These are phyloP conservation scores for Daphne laureola DNA, from an alignment of 441 rosid genomes.

Conservation along the genomic window DNA sequence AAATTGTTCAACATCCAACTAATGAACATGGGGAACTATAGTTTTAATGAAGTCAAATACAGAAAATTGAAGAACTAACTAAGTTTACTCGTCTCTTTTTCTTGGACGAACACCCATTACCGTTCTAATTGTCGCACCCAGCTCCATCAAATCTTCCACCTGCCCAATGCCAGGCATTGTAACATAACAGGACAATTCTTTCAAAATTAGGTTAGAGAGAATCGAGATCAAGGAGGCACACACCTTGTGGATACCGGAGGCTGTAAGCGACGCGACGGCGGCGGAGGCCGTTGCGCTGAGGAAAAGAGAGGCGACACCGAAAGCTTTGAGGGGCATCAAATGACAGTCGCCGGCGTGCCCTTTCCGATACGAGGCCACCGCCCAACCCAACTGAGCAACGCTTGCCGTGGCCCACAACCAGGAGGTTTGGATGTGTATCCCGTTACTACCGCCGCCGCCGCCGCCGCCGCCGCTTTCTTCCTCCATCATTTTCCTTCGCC, in stretches of 20 bases:
- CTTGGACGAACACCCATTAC: conserved; percentile 39
- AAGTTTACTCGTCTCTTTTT: conserved; percentile 19
- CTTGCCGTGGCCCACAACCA: conserved; percentile 57
- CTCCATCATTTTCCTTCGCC: background rate
- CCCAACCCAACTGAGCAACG: conserved; percentile 45
- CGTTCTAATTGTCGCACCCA: conserved; percentile 48
- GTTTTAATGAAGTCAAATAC: too few species aligned
- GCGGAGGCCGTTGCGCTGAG: conserved; percentile 55
- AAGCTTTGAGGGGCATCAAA: conserved; percentile 62
- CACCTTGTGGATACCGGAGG: conserved; percentile 63
- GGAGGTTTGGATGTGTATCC: conserved; percentile 10
- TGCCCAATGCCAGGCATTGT: conserved; percentile 9
- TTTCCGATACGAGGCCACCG: conserved; percentile 33
- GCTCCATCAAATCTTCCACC: conserved; percentile 59
- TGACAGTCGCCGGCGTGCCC: conserved; percentile 46
- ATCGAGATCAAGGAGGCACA: background rate
- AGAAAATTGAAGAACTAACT: background rate
- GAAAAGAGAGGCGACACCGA: conserved; percentile 64
- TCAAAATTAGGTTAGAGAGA: background rate
- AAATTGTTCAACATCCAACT: too few species aligned
- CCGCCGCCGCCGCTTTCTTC: conserved; percentile 4
- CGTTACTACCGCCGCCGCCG: conserved; percentile 7
- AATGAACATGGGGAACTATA: too few species aligned
- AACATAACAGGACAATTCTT: background rate
- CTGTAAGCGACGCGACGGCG: conserved; percentile 45